These are phyloP conservation scores for Trichoderma erinaceum DNA, from an alignment of 495 filamentous ascomycete genomes.

Conservation along the genomic window DNA sequence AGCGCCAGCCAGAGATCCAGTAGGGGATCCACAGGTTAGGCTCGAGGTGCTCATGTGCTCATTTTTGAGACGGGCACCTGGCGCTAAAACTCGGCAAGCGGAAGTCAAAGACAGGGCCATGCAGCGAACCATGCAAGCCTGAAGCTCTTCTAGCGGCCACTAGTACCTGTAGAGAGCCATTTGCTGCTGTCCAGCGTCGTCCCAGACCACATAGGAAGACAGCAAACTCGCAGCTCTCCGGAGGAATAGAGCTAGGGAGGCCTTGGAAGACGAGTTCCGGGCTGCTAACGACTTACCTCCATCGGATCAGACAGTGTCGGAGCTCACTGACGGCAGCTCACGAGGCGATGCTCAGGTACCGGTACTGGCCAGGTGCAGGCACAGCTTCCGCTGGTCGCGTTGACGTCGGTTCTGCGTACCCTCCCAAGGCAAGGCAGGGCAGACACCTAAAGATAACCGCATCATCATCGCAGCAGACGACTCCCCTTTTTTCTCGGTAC, in stretches of 20 bases:
- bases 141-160: slow-evolving; percentile 2
- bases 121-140: slow-evolving; percentile 12
- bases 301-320: background rate
- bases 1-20: background rate
- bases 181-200: background rate
- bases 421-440: too few relatives aligned
- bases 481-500: too few relatives aligned
- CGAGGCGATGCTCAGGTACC: slow-evolving; percentile 2
- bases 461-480: too few relatives aligned
- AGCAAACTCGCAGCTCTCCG: background rate
- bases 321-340: background rate
- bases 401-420: too few relatives aligned
- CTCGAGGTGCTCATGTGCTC: slow-evolving; percentile 16
- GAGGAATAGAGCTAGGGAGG: background rate
- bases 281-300: slow-evolving; percentile 4
- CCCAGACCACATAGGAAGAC: background rate
- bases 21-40: slow-evolving; percentile 14
- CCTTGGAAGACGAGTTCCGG: background rate
- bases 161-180: slow-evolving; percentile 4
- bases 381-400: background rate
- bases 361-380: background rate
- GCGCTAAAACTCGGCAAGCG: slow-evolving; percentile 17
- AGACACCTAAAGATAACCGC: too few relatives aligned
- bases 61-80: slow-evolving; percentile 16
- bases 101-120: slow-evolving; percentile 15